These are phyloP conservation scores for Rosa multiflora DNA, from an alignment of 306 rosid species.

Conservation along the genomic window DNA sequence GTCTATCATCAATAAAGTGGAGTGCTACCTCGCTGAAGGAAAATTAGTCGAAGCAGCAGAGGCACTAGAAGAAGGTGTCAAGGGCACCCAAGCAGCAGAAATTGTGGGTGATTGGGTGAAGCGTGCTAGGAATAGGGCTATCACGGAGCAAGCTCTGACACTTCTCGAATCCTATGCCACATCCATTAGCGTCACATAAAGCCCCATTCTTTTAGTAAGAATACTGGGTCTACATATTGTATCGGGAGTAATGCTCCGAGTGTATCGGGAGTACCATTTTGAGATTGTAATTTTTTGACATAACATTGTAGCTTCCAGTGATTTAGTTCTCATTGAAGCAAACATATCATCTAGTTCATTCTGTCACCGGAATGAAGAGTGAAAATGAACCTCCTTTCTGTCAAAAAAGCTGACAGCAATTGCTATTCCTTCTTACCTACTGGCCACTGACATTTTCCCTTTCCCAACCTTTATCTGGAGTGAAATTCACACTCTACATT, in stretches of 20 bases:
- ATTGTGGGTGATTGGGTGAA: slow-evolving; percentile 67
- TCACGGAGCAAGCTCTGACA: slow-evolving; percentile 88
- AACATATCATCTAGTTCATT: neutral
- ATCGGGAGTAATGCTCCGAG: neutral
- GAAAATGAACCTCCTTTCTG: neutral
- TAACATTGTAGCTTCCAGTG: slow-evolving; percentile 3
- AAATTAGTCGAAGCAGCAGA: slow-evolving; percentile 86
- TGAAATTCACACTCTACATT: no score
- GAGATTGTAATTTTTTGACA: slow-evolving; percentile 25
- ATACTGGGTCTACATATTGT: neutral
- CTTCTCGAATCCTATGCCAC: slow-evolving; percentile 81
- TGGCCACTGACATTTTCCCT: no score
- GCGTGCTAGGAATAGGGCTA: slow-evolving; percentile 86
- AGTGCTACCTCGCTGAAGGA: slow-evolving; percentile 77
- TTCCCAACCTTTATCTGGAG: no score
- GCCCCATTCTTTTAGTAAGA: slow-evolving; percentile 23
- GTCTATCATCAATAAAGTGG: slow-evolving; percentile 76
- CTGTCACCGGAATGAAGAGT: neutral
- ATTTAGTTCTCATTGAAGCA: neutral
- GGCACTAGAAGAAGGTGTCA: slow-evolving; percentile 80
- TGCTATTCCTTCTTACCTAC: neutral
- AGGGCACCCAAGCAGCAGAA: slow-evolving; percentile 72
- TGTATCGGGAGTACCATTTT: neutral
- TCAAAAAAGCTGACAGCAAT: neutral
- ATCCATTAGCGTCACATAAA: slow-evolving; percentile 62